Evolutionary conservation across 2,329 filamentous ascomycete genomes (phyloP).

Genomic region (Microsporum audouinii): DNA sequence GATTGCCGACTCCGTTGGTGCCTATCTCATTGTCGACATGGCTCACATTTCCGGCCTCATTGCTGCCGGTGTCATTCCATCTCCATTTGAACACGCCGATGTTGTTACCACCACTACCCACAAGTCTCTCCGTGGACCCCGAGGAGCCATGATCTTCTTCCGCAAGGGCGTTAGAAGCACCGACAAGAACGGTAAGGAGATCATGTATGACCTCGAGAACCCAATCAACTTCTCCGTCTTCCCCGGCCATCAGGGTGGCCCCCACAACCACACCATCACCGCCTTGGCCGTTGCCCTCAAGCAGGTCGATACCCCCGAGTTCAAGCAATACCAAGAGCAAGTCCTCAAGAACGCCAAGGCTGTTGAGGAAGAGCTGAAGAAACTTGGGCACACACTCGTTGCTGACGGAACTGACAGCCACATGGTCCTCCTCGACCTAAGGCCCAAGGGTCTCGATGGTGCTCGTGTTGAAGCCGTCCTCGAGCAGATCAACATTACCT

Average conservation of each 20-base stretch:
- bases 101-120: slow-evolving; percentile 97
- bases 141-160: slow-evolving; percentile 98
- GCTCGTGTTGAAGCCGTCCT: slow-evolving; percentile 89
- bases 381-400: slow-evolving; percentile 69
- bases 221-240: slow-evolving; percentile 97
- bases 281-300: slow-evolving; percentile 88
- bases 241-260: slow-evolving; percentile 93
- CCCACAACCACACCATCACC: slow-evolving; percentile 98
- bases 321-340: slow-evolving; percentile 82
- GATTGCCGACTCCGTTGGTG: slow-evolving; percentile 80
- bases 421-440: slow-evolving; percentile 83
- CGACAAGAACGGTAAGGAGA: slow-evolving; percentile 78
- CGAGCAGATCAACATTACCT: slow-evolving; percentile 96
- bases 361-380: slow-evolving; percentile 63
- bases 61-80: slow-evolving; percentile 79
- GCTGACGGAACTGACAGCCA: slow-evolving; percentile 96
- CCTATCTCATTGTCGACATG: slow-evolving; percentile 92
- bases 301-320: slow-evolving; percentile 80
- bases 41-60: slow-evolving; percentile 93
- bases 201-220: slow-evolving; percentile 77
- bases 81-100: slow-evolving; percentile 80
- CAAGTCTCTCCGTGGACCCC: slow-evolving; percentile 89
- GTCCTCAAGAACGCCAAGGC: slow-evolving; percentile 87
- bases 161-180: slow-evolving; percentile 77
- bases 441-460: slow-evolving; percentile 77